Evolutionary conservation across 495 filamentous ascomycete genomes (phyloP).

Genomic region (Staphylotrichum longicolle): DNA sequence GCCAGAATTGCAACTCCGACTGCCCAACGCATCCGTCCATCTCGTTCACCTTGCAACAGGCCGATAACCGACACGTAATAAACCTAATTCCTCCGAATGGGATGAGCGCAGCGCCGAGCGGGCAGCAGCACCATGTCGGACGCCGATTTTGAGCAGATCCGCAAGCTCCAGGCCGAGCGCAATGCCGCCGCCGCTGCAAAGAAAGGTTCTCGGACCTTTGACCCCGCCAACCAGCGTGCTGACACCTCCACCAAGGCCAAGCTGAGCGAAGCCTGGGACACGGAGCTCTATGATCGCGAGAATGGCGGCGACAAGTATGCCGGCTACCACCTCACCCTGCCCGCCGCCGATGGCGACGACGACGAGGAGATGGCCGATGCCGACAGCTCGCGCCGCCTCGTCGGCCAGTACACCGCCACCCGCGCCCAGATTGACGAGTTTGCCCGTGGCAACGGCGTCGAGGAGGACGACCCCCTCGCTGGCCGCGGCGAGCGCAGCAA

Average conservation of each 20-base stretch:
- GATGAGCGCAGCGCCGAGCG: constrained; percentile 24
- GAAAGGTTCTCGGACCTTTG: constrained; percentile 85
- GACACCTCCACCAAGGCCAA: constrained; percentile 91
- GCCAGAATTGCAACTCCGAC: not conserved
- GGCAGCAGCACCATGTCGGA: constrained; percentile 51
- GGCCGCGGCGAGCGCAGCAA: constrained; percentile 80
- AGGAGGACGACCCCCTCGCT: constrained; percentile 87
- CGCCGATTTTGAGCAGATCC: constrained; percentile 80
- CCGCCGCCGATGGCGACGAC: constrained; percentile 76
- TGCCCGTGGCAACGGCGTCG: constrained; percentile 75
- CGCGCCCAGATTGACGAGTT: constrained; percentile 92
- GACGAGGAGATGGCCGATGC: constrained; percentile 76
- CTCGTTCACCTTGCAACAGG: not conserved
- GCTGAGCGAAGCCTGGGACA: constrained; percentile 93
- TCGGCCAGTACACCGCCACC: constrained; percentile 96
- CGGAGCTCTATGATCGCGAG: constrained; percentile 76
- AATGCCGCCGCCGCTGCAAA: constrained; percentile 78
- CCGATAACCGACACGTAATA: too few relatives aligned
- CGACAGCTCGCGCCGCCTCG: constrained; percentile 71
- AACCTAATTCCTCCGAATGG: constrained; percentile 16
- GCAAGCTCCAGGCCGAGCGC: constrained; percentile 85
- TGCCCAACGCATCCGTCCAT: not conserved
- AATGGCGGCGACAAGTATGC: constrained; percentile 81
- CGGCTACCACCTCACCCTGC: constrained; percentile 87
- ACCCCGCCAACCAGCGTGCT: constrained; percentile 81